These are phyloP conservation scores for Cenchrus fungigraminus DNA, from an alignment of 176 grass and related monocot genomes.

Conservation along the genomic window DNA sequence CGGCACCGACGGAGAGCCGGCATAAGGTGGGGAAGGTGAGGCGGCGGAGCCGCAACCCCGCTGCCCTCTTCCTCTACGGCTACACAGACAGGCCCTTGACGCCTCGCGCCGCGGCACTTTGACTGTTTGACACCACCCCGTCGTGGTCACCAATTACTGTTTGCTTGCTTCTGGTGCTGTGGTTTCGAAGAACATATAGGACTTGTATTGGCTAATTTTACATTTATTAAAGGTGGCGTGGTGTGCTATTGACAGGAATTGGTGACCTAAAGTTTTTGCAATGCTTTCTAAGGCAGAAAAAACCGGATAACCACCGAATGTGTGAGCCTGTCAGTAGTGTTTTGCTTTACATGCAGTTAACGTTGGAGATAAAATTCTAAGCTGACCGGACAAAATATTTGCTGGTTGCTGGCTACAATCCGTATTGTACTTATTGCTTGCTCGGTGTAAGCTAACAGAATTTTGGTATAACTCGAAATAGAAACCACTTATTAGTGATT, in stretches of 20 bases:
- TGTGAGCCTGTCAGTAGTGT: background rate
- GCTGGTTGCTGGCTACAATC: background rate
- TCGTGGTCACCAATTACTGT: background rate
- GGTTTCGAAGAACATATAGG: background rate
- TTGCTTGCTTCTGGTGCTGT: background rate
- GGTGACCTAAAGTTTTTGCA: background rate
- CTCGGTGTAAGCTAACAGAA: too few species aligned
- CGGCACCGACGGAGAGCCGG: background rate
- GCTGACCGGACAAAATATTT: background rate
- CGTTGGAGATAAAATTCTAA: background rate
- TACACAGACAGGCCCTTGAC: background rate
- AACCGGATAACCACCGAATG: background rate
- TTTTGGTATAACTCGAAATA: background rate
- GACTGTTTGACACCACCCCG: background rate
- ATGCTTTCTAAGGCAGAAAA: background rate
- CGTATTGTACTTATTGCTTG: background rate
- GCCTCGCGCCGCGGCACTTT: background rate
- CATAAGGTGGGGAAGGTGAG: too few species aligned
- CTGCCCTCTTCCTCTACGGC: background rate
- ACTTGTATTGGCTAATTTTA: too few species aligned
- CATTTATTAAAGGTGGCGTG: too few species aligned
- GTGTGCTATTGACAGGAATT: background rate
- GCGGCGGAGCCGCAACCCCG: background rate
- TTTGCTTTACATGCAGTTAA: background rate
- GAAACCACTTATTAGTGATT: background rate